Evolutionary conservation across 371 early-diverging fungal genomes (phyloP), one percentile per base, ranked within the genome.

Genomic region (Syncephalastrum sp.): DNA sequence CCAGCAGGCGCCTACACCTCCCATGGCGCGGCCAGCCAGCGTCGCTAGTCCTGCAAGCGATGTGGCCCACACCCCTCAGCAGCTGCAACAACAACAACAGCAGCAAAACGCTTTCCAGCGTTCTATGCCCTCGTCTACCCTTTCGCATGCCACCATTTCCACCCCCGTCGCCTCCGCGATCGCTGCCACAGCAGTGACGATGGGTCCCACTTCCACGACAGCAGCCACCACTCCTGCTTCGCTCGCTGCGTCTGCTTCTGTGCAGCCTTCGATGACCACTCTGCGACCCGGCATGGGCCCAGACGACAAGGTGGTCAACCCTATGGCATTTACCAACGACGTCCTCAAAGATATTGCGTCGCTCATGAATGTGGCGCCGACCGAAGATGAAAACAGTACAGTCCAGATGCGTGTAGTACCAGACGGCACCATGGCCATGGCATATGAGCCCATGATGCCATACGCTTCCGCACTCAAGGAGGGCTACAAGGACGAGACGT

Each of bases 401-500:
- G 5, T 53, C 16, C 21, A 50, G 17, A 23, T 56, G 15, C 17
- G 48, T 17, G 21, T 17, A 6, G 6, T 17, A 52, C 19, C 25
- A 3, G 25, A 23, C 14, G 23, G 25, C 10, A 48, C 43, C 23
- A 54, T 41, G 21, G 52, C 56, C 56, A 45, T 49, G 45, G 59
- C 21, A 57, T 52, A 53, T 57, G 63, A 63, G 7, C 52, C 29
- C 38, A 33, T 33, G 38, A 33, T 33, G 16, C 7, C 50, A 24
- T 15, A 42, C 23, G 15, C 61, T 12, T 59, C 60, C 14, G 60
- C 70, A 3, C 38, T 74, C 13, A 72, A 75, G 58, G 76, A 70
- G 56, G 70, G 69, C 1, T 72, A 63, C 48, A 70, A 76, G 44
- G 77, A 72, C 43, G 70, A 72, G 44, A 64, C 68, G 8, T 44